Evolutionary conservation across 1,284 basidiomycete species (phyloP).

Genomic region (Ceratobasidium sp.): DNA sequence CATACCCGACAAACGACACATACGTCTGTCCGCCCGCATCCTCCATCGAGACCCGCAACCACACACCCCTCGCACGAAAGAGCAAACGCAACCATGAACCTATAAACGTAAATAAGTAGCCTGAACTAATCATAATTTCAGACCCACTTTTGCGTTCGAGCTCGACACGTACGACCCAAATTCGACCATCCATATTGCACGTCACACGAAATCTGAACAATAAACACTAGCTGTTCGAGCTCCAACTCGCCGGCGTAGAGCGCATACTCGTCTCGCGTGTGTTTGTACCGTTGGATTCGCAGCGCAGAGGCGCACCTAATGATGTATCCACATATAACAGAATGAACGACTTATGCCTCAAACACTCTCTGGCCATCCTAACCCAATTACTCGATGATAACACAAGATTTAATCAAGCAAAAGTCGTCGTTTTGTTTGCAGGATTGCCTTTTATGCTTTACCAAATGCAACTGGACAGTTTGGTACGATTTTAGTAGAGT

Average conservation of each 20-base stretch:
- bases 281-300: neutral
- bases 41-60: neutral
- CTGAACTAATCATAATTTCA: neutral
- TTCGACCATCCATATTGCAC: constrained; percentile 16
- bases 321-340: too few species aligned
- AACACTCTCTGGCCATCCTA: too few species aligned
- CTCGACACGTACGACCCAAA: neutral
- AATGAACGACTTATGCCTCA: too few species aligned
- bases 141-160: constrained; percentile 2
- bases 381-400: too few species aligned
- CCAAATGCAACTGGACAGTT: too few species aligned
- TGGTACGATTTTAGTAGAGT: too few species aligned
- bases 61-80: constrained; percentile 1
- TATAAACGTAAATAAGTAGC: neutral
- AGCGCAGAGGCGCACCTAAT: too few species aligned
- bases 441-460: too few species aligned
- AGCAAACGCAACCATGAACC: constrained; percentile 2
- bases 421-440: too few species aligned
- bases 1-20: neutral
- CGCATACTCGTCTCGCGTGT: neutral
- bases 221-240: constrained; percentile 3
- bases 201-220: constrained; percentile 20
- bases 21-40: neutral
- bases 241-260: constrained; percentile 4
- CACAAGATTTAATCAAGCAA: too few species aligned